Percentiles rank a stretch among this genome's conserved stretches.
phyloP scores from a whole-genome alignment of 208 protist species.

The Wallacemonas rigidus region DNA sequence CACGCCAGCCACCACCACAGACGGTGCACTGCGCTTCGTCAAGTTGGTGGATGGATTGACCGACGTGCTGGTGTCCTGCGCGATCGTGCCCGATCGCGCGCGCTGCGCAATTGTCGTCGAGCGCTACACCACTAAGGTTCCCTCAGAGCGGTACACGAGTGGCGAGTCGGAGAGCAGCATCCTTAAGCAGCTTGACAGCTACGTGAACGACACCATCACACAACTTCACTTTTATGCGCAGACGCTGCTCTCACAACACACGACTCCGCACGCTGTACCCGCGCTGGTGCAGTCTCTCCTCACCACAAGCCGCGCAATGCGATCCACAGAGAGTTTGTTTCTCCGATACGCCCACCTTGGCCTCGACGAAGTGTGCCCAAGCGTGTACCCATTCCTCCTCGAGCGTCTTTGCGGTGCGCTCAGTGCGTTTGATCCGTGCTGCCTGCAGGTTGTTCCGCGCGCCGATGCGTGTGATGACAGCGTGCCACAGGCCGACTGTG shows the following conservation, averaged over 20 bases:
- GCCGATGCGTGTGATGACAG: background rate
- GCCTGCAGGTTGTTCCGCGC: constrained; percentile 6
- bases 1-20: background rate
- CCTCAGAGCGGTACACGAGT: constrained; percentile 67
- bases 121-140: constrained; percentile 71
- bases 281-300: constrained; percentile 40
- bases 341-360: constrained; percentile 61
- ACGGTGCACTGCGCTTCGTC: constrained; percentile 63
- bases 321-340: constrained; percentile 54
- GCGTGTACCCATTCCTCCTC: constrained; percentile 66
- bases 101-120: constrained; percentile 41
- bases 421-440: constrained; percentile 47
- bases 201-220: constrained; percentile 46
- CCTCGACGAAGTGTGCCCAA: constrained; percentile 56
- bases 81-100: constrained; percentile 38
- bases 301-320: constrained; percentile 24
- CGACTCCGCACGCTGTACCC: constrained; percentile 17
- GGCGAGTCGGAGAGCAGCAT: constrained; percentile 67
- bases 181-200: constrained; percentile 51
- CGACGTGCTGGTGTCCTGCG: constrained; percentile 87
- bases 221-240: constrained; percentile 59
- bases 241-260: constrained; percentile 19
- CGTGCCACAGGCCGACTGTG: background rate
- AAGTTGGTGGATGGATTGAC: constrained; percentile 80
- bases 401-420: constrained; percentile 68